Base-by-base conservation (phyloP, 805 yeast genomes). In the Metschnikowia baotianmanensis region DNA sequence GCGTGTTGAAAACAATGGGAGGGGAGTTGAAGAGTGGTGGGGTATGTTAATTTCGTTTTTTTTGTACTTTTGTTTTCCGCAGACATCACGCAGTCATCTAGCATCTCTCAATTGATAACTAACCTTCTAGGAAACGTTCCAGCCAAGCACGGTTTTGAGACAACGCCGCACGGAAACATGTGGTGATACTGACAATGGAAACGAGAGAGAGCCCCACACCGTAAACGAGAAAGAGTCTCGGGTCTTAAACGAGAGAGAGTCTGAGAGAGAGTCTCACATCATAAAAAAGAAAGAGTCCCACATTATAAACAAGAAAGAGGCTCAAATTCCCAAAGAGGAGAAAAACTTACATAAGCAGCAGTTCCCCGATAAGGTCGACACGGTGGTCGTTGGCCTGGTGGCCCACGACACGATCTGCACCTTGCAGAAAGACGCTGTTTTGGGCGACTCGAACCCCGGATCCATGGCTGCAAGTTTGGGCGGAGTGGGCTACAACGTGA, bases 401-500 rank as follows among this genome's bases (percentile, higher is more conserved):
- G 95, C 95, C 0, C 61, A 83, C 26, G 96, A 88, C 56, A 69
- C 86, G 0, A 77, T 82, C 5, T 77, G 86, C 47, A 69, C 71
- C 11, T 53, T 83, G 5, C 49, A 58, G 1, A 26, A 46, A 0
- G 37, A 38, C 0, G 38, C 53, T 13, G 51, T 46, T 11, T 52
- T 72, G 51, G 61, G 65, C 10, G 91, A 91, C 43, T 87, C 96
- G 2, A 84, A 84, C 48, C 93, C 93, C 0, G 89, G 93, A 0
- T 56, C 52, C 0, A 71, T 77, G 5, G 52, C 60, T 1, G 71
- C 80, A 2, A 69, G 83, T 0, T 57, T 86, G 7, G 96, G 96
- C 1, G 96, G 96, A 1, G 96, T 88, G 2, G 96, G 88, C 0
- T 81, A 76, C 57, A 88, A 89, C 52, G 80, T 88, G 12, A 80